These are phyloP conservation scores for Cladorrhinum samala DNA, from an alignment of 495 filamentous ascomycete species.

Conservation along the genomic window DNA sequence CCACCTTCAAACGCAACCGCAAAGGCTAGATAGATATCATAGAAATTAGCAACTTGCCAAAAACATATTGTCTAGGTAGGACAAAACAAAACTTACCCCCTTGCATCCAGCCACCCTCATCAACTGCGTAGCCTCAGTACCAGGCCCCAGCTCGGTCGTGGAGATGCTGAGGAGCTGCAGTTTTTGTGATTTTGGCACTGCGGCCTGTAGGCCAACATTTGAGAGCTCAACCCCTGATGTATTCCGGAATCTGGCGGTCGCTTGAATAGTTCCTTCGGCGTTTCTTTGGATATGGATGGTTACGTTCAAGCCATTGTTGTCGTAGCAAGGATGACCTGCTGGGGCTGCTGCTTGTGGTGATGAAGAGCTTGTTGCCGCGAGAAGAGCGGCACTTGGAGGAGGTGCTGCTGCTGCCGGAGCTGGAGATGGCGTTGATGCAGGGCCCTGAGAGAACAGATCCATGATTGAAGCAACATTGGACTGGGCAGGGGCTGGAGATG, in stretches of 20 bases:
- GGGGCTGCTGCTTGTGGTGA: slow-evolving; percentile 41
- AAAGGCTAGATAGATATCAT: slow-evolving; percentile 39
- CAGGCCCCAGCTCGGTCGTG: slow-evolving; percentile 64
- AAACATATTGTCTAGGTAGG: no score
- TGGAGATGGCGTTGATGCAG: slow-evolving; percentile 22
- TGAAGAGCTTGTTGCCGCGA: slow-evolving; percentile 38
- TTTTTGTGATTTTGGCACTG: slow-evolving; percentile 92
- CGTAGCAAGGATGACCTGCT: slow-evolving; percentile 63
- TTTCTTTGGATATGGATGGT: slow-evolving; percentile 77
- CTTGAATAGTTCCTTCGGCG: slow-evolving; percentile 63
- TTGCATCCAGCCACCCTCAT: slow-evolving; percentile 79
- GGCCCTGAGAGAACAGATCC: slow-evolving; percentile 62
- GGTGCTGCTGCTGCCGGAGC: slow-evolving; percentile 29
- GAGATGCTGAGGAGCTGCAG: slow-evolving; percentile 84
- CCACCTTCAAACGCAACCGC: slow-evolving; percentile 78
- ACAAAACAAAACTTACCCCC: slow-evolving; percentile 78
- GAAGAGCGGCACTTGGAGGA: slow-evolving; percentile 37
- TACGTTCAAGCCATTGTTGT: slow-evolving; percentile 76
- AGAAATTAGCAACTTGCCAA: slow-evolving; percentile 20
- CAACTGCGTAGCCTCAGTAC: slow-evolving; percentile 76
- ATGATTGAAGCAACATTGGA: slow-evolving; percentile 74
- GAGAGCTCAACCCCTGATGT: slow-evolving; percentile 56
- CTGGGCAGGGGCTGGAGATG: slow-evolving; percentile 45
- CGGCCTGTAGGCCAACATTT: slow-evolving; percentile 77
- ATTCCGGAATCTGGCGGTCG: slow-evolving; percentile 79